Evolutionary conservation across 2,329 filamentous ascomycete genomes (phyloP).

Genomic region (Ophiostoma sp.): DNA sequence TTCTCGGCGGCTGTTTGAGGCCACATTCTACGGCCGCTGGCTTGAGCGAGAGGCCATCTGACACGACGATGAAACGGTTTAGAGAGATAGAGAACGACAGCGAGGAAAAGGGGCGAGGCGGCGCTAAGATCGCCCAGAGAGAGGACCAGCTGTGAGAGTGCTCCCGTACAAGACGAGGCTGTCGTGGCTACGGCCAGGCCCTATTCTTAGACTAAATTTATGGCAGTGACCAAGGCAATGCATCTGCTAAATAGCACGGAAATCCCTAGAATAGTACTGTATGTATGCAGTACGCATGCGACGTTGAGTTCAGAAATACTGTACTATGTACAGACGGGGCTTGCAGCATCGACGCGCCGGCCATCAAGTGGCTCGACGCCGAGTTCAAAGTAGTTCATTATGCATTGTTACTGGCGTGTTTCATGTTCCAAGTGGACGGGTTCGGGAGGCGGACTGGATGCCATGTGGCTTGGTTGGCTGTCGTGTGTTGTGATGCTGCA

Average conservation of each 20-base stretch:
- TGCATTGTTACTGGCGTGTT: constrained; percentile 1
- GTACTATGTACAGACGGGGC: not conserved
- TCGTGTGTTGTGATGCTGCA: not conserved
- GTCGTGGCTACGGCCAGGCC: not conserved
- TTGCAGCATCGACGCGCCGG: not conserved
- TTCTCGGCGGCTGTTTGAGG: constrained; percentile 7
- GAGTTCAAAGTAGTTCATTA: not conserved
- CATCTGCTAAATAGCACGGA: too few relatives aligned
- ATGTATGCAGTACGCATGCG: not conserved
- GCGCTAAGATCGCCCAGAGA: not conserved
- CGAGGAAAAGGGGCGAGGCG: not conserved
- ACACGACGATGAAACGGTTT: constrained; percentile 4
- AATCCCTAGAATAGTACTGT: too few relatives aligned
- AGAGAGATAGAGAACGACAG: not conserved
- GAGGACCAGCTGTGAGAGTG: not conserved
- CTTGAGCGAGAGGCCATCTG: not conserved
- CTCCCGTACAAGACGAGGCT: not conserved
- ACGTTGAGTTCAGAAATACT: not conserved
- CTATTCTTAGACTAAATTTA: not conserved
- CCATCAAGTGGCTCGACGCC: not conserved
- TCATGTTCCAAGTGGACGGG: not conserved
- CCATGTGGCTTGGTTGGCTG: not conserved
- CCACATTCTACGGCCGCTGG: not conserved
- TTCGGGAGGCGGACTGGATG: not conserved
- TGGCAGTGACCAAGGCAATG: too few relatives aligned